Evolutionary conservation across 2,329 filamentous ascomycete species (phyloP), one percentile per base, ranked within the genome.

Genomic region (Claviceps sp.): DNA sequence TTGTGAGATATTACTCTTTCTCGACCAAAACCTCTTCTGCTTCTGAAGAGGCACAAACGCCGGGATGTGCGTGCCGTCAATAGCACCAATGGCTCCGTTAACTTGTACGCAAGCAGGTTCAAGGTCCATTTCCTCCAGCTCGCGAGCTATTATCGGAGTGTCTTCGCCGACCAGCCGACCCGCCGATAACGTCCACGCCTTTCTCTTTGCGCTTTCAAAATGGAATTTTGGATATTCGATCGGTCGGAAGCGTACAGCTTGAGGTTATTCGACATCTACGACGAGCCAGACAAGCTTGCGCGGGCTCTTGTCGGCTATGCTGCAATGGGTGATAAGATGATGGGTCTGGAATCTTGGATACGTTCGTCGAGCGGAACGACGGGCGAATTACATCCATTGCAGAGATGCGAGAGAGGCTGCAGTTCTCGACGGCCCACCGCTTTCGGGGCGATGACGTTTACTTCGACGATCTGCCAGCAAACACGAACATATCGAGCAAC

Each of bases 141-240:
- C 16, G 47, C 54, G 26, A 47, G 56, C 5, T 48, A 58, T 50
- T 52, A 59, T 5, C 56, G 55, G 47, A 42, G 49, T 16, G 45
- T 54, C 34, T 54, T 54, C 10, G 46, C 52, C 5, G 41, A 56
- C 47, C 56, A 61, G 19, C 59, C 59, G 2, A 58, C 57, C 1
- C 58, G 60, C 26, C 53, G 56, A 2, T 59, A 19, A 56, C 17
- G 19, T 58, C 3, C 56, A 60, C 30, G 58, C 46, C 2, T 61
- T 54, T 44, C 22, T 17, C 1, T 40, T 57, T 47, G 24, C 41
- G 54, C 38, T 11, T 55, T 54, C 1, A 55, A 39, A 17, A 55
- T 60, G 50, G 58, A 62, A 47, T 47, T 59, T 11, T 59, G 56
- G 57, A 37, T 30, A 5, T 62, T 61, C 5, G 55, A 58, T 48